Percentiles rank a stretch among this genome's conserved stretches.
phyloP scores from a whole-genome alignment of 2,329 filamentous ascomycete genomes.

The Alternaria panax region DNA sequence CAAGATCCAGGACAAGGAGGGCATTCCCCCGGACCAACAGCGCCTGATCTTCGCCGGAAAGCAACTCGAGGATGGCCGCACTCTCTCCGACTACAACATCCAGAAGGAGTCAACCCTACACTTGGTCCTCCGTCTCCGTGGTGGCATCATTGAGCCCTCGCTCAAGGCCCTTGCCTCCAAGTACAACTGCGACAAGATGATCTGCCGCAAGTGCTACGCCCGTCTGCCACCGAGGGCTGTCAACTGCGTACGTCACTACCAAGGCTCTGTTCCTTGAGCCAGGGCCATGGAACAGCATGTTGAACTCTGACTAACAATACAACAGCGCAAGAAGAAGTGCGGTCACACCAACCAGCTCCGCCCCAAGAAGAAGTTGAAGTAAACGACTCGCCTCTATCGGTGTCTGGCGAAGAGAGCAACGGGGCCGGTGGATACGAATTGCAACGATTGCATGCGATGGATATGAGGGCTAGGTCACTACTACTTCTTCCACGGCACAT shows the following conservation, averaged over 20 bases:
- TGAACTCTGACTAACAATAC: conserved; percentile 26
- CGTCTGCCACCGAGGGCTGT: conserved; percentile 97
- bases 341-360: conserved; percentile 99
- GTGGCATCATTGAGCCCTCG: conserved; percentile 97
- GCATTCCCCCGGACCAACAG: conserved; percentile 97
- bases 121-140: conserved; percentile 97
- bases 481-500: conserved; percentile 29
- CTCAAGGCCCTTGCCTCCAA: conserved; percentile 98
- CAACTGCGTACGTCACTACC: conserved; percentile 73
- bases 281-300: neutral
- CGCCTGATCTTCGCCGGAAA: conserved; percentile 98
- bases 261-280: neutral
- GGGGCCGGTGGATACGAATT: conserved; percentile 39
- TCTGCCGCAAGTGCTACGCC: conserved; percentile 99
- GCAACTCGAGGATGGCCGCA: conserved; percentile 98
- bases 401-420: conserved; percentile 41
- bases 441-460: conserved; percentile 43
- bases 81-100: conserved; percentile 98
- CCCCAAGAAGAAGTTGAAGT: conserved; percentile 99
- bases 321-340: conserved; percentile 87
- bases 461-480: conserved; percentile 37
- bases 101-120: conserved; percentile 99
- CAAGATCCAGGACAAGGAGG: conserved; percentile 99
- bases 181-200: conserved; percentile 99
- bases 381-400: conserved; percentile 57